Base-by-base conservation (phyloP, 1,284 basidiomycete genomes). In the Coniferiporia weirii region DNA sequence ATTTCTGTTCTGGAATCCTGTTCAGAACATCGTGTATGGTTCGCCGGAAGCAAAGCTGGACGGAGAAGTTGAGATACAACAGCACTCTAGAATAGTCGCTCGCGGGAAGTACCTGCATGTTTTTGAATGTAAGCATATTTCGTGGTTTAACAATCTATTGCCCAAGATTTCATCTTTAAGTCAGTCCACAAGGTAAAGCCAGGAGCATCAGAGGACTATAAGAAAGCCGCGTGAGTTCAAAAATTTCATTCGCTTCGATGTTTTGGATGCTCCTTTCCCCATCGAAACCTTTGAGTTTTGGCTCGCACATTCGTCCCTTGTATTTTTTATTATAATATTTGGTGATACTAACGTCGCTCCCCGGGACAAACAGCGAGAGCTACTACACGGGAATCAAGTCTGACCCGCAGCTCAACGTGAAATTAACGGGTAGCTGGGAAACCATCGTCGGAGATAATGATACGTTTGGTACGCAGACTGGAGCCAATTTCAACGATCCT, bases 391-490 rank as follows among this genome's bases (percentile, higher is more conserved):
- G 86, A 15, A 79, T 97, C 59, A 85, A 85, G 68, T 80, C 84
- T 51, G 87, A 92, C 67, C 70, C 82, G 19, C 79, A 85, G 51
- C 72, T 95, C 53, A 80, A 87, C 55, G 87, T 95, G 62, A 95
- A 95, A 73, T 77, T 97, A 59, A 91, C 89, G 2, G 95, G 95
- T 34, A 91, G 85, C 66, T 98, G 93, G 91, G 93, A 97, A 73
- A 85, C 88, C 1, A 69, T 91, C 43, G 81, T 97, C 32, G 95
- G 95, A 47, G 83, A 91, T 60, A 88, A 93, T 63, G 95, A 96
- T 69, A 89, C 85, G 3, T 94, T 92, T 71, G 80, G 81, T 82
- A 52, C 52, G 80, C 66, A 22, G 15, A 4, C n/a, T 9, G 9
- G 17, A 13, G 1, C 17, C 54, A 15, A 10, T 63, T 27, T 27